Evolutionary conservation across 345 rosid genomes (phyloP).

Genomic region (Sapria himalayana): DNA sequence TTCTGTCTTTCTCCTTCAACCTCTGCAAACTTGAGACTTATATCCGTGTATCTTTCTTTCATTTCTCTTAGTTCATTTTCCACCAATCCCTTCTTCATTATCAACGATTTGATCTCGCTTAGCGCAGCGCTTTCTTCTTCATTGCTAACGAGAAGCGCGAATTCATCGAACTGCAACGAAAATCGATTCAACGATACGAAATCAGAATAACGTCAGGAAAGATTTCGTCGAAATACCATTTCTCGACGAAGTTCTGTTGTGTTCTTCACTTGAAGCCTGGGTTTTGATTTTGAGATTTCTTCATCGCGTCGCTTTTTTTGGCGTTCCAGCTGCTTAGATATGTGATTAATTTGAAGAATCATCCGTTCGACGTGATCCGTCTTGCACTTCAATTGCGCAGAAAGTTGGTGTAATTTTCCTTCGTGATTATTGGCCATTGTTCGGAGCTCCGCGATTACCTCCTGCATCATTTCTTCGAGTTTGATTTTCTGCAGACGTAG

Average conservation of each 20-base stretch:
- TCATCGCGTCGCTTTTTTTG: slow-evolving; percentile 35
- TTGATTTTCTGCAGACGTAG: slow-evolving; percentile 33
- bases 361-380: slow-evolving; percentile 23
- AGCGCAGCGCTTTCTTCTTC: too few species aligned
- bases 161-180: too few species aligned
- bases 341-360: slow-evolving; percentile 25
- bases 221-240: too few species aligned
- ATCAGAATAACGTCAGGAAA: too few species aligned
- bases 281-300: too few species aligned
- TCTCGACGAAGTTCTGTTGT: too few species aligned
- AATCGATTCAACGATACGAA: too few species aligned
- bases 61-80: slow-evolving; percentile 76
- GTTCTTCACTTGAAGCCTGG: too few species aligned
- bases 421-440: slow-evolving; percentile 25
- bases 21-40: slow-evolving; percentile 77
- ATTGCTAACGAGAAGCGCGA: too few species aligned
- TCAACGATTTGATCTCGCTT: slow-evolving; percentile 23
- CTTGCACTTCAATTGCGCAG: slow-evolving; percentile 21
- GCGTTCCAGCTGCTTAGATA: slow-evolving; percentile 26
- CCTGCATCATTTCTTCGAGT: slow-evolving; percentile 39
- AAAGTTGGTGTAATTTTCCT: slow-evolving; percentile 26
- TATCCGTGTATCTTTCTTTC: slow-evolving; percentile 83
- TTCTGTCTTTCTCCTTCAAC: slow-evolving; percentile 90
- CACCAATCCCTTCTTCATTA: slow-evolving; percentile 51
- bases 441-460: slow-evolving; percentile 32